phyloP scores from a whole-genome alignment of 805 yeast species.

The Ogataea paraovalis region DNA sequence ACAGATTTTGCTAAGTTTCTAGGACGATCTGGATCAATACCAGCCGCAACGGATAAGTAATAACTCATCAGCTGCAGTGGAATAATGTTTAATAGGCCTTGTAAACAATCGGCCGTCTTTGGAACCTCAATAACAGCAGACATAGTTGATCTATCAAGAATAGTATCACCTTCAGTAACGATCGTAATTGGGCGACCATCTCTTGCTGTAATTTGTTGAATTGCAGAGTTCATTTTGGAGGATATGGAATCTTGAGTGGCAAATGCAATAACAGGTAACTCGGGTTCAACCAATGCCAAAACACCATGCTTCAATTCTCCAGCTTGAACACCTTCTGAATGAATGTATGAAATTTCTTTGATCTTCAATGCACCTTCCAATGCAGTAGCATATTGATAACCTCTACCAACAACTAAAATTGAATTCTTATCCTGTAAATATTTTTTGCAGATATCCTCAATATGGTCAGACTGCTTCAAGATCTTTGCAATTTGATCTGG shows the following conservation, averaged over 20 bases:
- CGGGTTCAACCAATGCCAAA: constrained; percentile 90
- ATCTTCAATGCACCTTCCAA: constrained; percentile 97
- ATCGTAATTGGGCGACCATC: constrained; percentile 94
- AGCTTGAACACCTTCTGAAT: constrained; percentile 97
- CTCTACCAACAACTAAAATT: constrained; percentile 89
- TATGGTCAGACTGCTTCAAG: constrained; percentile 64
- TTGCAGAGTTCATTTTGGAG: constrained; percentile 93
- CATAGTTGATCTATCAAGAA: constrained; percentile 51
- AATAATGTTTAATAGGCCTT: constrained; percentile 89
- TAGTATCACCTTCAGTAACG: constrained; percentile 76
- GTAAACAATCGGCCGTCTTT: constrained; percentile 93
- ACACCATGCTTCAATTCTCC: constrained; percentile 99
- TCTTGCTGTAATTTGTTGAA: constrained; percentile 95
- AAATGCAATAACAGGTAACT: constrained; percentile 89
- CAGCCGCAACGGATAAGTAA: constrained; percentile 93
- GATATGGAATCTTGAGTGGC: constrained; percentile 95
- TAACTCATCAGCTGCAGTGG: constrained; percentile 95
- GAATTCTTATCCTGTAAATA: constrained; percentile 80
- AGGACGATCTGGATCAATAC: constrained; percentile 97
- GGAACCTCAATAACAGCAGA: constrained; percentile 86
- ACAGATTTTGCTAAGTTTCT: constrained; percentile 98
- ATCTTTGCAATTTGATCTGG: constrained; percentile 84
- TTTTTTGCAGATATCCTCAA: constrained; percentile 69
- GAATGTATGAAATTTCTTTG: constrained; percentile 98
- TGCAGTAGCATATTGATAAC: constrained; percentile 95